Percentiles rank a stretch among this genome's conserved stretches.
Evolutionary conservation across 257 asterid species (phyloP).

Genomic region (Solanum infundibuliforme): DNA sequence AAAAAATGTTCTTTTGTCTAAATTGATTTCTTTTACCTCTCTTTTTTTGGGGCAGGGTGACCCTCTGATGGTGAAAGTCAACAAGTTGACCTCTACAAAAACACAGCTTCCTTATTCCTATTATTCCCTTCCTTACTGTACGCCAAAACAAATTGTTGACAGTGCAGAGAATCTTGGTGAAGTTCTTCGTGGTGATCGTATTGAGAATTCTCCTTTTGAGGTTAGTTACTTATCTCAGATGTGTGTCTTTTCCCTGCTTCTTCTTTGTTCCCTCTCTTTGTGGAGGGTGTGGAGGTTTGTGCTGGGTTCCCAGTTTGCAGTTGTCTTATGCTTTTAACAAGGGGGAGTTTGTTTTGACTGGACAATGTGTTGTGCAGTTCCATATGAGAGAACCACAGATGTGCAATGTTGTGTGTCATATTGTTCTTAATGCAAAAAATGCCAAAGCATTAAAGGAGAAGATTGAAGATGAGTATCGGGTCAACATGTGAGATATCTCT

Average conservation of each 20-base stretch:
- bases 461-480: constrained; percentile 36
- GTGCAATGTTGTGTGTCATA: constrained; percentile 26
- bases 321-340: not conserved
- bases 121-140: constrained; percentile 33
- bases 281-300: not conserved
- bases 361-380: constrained; percentile 16
- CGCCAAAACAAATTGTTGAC: constrained; percentile 25
- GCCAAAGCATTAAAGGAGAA: constrained; percentile 37
- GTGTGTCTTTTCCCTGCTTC: not conserved
- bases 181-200: constrained; percentile 46
- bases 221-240: constrained; percentile 4
- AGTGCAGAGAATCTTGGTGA: constrained; percentile 36
- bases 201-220: constrained; percentile 32
- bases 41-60: constrained; percentile 21
- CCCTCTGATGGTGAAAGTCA: constrained; percentile 36
- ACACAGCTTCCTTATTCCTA: constrained; percentile 28
- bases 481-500: constrained; percentile 24
- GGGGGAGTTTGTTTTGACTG: not conserved
- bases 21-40: not conserved
- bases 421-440: constrained; percentile 28
- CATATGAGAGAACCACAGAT: constrained; percentile 36
- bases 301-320: not conserved
- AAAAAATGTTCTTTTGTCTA: not conserved
- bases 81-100: constrained; percentile 37
- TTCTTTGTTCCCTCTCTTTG: no score